A percentile compares a stretch with the other conserved stretches of the same genome.
phyloP scores from a whole-genome alignment of 208 protist species.

The Trichomonas tenax region DNA sequence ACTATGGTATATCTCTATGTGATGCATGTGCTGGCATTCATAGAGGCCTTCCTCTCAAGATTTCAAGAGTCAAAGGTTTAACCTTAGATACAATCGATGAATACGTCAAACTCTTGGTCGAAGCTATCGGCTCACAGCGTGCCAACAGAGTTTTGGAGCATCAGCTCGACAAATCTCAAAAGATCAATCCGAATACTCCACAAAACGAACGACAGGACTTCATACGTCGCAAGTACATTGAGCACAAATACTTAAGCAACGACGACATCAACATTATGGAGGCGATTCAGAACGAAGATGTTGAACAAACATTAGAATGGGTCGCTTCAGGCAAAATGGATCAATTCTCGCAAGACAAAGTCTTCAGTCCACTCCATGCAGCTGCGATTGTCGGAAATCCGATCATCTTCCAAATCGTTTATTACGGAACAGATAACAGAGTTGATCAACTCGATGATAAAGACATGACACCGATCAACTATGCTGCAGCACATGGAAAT shows the following conservation, averaged over 20 bases:
- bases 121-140: not conserved
- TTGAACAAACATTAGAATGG: not conserved
- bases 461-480: not conserved
- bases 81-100: constrained; percentile 30
- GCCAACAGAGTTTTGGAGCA: not conserved
- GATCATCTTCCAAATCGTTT: not conserved
- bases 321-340: not conserved
- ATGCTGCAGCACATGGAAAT: not conserved
- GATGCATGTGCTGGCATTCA: constrained; percentile 38
- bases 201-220: not conserved
- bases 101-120: not conserved
- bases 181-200: not conserved
- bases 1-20: constrained; percentile 40
- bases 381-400: not conserved
- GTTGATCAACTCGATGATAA: not conserved
- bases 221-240: not conserved
- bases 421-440: not conserved
- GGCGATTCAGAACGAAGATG: not conserved
- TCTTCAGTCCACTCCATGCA: not conserved
- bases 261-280: not conserved
- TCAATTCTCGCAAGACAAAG: too few relatives aligned
- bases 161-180: not conserved
- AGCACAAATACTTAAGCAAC: not conserved
- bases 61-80: constrained; percentile 36
- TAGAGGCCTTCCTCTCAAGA: constrained; percentile 31